These are phyloP conservation scores for Hypericum androsaemum DNA, from an alignment of 345 rosid species.

Conservation along the genomic window DNA sequence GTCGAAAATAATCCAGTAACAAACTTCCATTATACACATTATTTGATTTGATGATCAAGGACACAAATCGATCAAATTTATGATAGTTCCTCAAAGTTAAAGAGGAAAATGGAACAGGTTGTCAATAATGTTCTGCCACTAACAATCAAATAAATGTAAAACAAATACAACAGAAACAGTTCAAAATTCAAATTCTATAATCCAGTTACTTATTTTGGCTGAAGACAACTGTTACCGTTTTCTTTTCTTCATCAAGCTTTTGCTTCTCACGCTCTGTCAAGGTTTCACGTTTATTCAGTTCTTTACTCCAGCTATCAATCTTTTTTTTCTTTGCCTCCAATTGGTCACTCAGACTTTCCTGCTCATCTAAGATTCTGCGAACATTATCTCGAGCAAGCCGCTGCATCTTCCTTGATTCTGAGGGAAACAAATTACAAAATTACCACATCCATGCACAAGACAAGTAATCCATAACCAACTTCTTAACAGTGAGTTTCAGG, in stretches of 20 bases:
- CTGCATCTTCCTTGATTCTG: conserved; percentile 86
- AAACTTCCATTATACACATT: too few species aligned
- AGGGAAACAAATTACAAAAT: conserved; percentile 10
- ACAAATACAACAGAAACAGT: too few species aligned
- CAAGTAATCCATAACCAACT: neutral
- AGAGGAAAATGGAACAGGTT: too few species aligned
- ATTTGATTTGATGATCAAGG: neutral
- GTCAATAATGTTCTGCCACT: too few species aligned
- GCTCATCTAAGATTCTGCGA: conserved; percentile 52
- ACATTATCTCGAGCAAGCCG: conserved; percentile 49
- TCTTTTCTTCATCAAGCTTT: conserved; percentile 82
- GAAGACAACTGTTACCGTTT: conserved; percentile 31
- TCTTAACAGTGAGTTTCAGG: neutral
- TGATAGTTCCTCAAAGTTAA: too few species aligned
- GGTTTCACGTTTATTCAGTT: conserved; percentile 69
- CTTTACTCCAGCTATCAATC: conserved; percentile 49
- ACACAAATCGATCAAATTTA: neutral
- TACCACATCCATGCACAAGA: neutral
- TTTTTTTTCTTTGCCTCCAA: conserved; percentile 53
- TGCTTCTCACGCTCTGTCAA: conserved; percentile 73
- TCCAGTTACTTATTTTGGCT: neutral
- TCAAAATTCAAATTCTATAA: too few species aligned
- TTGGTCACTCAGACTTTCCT: conserved; percentile 52
- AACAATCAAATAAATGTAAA: too few species aligned
- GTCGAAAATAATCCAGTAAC: too few species aligned